Conservation (phyloP, 2,329 filamentous ascomycete genomes). For the Tolypocladium amazonense region DNA sequence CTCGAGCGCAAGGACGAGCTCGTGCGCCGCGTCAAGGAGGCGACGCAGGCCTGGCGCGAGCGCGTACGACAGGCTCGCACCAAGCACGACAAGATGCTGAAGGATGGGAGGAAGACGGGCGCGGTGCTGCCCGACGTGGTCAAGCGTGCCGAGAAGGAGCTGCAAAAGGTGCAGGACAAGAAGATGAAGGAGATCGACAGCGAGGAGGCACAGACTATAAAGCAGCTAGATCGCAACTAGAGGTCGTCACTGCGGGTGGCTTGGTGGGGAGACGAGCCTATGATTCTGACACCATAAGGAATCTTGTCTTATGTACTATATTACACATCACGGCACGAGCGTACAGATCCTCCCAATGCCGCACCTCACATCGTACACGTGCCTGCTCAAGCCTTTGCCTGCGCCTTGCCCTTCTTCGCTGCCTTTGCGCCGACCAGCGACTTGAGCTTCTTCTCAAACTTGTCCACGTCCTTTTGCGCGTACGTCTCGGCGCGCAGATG, state of each 20-base stretch:
- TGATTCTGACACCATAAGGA: background rate
- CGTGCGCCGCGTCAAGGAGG: constrained; percentile 29
- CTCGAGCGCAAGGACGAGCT: constrained; percentile 38
- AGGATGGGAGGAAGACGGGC: constrained; percentile 35
- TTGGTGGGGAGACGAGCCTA: background rate
- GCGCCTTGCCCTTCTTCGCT: constrained; percentile 10
- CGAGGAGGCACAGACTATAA: constrained; percentile 37
- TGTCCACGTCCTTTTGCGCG: constrained; percentile 17
- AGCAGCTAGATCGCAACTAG: constrained; percentile 23
- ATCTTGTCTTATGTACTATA: constrained; percentile 8
- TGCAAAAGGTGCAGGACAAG: constrained; percentile 42
- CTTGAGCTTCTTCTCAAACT: constrained; percentile 28
- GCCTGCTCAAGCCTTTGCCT: constrained; percentile 11
- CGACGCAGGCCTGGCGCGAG: constrained; percentile 40
- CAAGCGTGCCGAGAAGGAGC: constrained; percentile 33
- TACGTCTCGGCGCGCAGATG: constrained; percentile 28
- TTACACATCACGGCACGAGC: constrained; percentile 11
- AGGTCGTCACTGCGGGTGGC: background rate
- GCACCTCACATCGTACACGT: constrained; percentile 1
- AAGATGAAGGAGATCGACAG: constrained; percentile 38
- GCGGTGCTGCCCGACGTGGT: constrained; percentile 35
- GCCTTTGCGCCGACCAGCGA: constrained; percentile 15
- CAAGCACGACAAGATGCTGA: constrained; percentile 36
- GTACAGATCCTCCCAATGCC: constrained; percentile 4
- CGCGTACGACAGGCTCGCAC: constrained; percentile 35